These are phyloP conservation scores for Rhizopogon vulgaris DNA, from an alignment of 768 basidiomycete genomes.

Conservation along the genomic window DNA sequence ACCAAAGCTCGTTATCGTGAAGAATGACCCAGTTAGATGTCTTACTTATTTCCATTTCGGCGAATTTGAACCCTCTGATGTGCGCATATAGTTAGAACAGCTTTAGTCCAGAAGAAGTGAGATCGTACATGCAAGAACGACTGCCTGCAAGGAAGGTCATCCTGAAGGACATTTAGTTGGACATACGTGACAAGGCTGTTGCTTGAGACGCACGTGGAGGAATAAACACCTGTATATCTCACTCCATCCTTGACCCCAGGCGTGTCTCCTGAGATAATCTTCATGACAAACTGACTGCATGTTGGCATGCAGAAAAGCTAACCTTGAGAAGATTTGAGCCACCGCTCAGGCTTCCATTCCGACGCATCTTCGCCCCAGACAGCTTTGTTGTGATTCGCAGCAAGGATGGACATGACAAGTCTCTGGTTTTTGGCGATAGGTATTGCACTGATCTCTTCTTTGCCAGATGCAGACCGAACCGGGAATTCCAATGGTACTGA, in stretches of 20 bases:
- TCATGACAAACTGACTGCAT: neutral
- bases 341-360: conserved; percentile 44
- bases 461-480: conserved; percentile 7
- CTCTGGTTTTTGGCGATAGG: conserved; percentile 37
- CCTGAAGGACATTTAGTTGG: conserved; percentile 17
- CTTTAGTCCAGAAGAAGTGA: neutral
- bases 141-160: conserved; percentile 43
- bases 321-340: conserved; percentile 21
- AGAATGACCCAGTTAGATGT: neutral
- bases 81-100: neutral
- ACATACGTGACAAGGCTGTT: neutral
- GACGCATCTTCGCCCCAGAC: conserved; percentile 38
- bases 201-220: conserved; percentile 31
- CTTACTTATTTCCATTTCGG: conserved; percentile 45
- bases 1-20: neutral
- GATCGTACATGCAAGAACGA: conserved; percentile 38
- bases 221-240: conserved; percentile 36
- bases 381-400: conserved; percentile 34
- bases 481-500: conserved; percentile 28
- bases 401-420: conserved; percentile 35
- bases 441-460: conserved; percentile 17
- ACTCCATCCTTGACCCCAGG: conserved; percentile 6
- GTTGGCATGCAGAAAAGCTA: neutral
- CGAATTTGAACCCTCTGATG: conserved; percentile 35
- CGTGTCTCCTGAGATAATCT: neutral